Evolutionary conservation across 2,329 filamentous ascomycete genomes (phyloP).

Genomic region (Phialophora expanda): DNA sequence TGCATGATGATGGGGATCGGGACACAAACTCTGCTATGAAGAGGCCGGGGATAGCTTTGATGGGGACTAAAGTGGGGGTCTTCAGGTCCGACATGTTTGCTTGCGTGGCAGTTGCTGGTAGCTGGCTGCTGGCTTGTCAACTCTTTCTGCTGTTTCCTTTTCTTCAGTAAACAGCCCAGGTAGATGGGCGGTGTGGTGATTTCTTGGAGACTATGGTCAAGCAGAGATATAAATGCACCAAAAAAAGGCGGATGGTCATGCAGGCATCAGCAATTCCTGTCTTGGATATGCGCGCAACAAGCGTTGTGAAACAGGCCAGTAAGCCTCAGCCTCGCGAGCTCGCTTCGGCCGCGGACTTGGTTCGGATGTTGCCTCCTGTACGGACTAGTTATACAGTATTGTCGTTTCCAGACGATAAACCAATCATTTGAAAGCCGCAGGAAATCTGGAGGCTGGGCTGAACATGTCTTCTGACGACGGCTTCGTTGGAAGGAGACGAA

Average conservation of each 20-base stretch:
- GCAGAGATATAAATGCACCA: background rate
- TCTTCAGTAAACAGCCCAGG: background rate
- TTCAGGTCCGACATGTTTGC: background rate
- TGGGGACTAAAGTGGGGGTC: conserved; percentile 8
- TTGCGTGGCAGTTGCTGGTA: too few relatives aligned
- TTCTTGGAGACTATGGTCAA: background rate
- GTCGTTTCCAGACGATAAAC: background rate
- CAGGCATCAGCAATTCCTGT: background rate
- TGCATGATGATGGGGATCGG: too few relatives aligned
- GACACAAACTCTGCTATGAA: conserved; percentile 35
- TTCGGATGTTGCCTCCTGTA: background rate
- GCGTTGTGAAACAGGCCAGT: background rate
- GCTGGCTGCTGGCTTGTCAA: background rate
- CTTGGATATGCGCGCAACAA: background rate
- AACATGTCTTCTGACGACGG: background rate
- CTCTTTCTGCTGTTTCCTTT: background rate
- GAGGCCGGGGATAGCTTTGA: conserved; percentile 25
- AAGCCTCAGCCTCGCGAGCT: background rate
- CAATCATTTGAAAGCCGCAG: background rate
- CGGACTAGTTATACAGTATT: background rate
- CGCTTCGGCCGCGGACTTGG: background rate
- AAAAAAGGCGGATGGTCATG: background rate
- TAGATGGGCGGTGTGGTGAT: background rate
- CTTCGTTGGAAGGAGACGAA: background rate
- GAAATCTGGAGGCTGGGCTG: background rate